These are phyloP conservation scores for Candolleomyces efflorescens DNA, from an alignment of 768 basidiomycete species.

Conservation along the genomic window DNA sequence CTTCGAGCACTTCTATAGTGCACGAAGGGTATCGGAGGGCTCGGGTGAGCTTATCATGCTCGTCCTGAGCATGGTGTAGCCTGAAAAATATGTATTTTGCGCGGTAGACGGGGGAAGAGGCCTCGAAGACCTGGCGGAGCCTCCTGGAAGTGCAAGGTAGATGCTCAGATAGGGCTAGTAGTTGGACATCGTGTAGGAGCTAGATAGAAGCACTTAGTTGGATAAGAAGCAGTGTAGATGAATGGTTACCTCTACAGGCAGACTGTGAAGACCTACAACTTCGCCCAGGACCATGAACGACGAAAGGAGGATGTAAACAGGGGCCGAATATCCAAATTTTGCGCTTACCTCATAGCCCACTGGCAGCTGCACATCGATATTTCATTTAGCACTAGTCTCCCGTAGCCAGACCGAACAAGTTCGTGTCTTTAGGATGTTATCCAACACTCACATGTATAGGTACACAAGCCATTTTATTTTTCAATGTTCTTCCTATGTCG, in stretches of 20 bases:
- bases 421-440: too few species aligned
- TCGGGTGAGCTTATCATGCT: conserved; percentile 35
- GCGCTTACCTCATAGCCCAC: too few species aligned
- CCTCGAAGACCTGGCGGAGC: conserved; percentile 50
- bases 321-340: conserved; percentile 2
- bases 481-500: too few species aligned
- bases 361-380: too few species aligned
- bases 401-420: too few species aligned
- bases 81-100: conserved; percentile 60
- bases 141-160: conserved; percentile 58
- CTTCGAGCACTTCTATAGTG: conserved; percentile 47
- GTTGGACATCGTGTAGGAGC: conserved; percentile 79
- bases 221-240: too few species aligned
- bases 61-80: conserved; percentile 14
- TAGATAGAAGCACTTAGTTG: conserved; percentile 24
- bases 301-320: neutral
- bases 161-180: conserved; percentile 57
- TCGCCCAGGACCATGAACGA: neutral
- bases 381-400: too few species aligned
- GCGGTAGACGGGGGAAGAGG: conserved; percentile 52
- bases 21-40: conserved; percentile 62
- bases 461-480: too few species aligned
- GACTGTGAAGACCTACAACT: neutral
- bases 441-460: too few species aligned
- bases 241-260: neutral